Percentiles rank a stretch among this genome's conserved stretches.
phyloP scores from a whole-genome alignment of 495 filamentous ascomycete species.

The Emericellopsis terricola region DNA sequence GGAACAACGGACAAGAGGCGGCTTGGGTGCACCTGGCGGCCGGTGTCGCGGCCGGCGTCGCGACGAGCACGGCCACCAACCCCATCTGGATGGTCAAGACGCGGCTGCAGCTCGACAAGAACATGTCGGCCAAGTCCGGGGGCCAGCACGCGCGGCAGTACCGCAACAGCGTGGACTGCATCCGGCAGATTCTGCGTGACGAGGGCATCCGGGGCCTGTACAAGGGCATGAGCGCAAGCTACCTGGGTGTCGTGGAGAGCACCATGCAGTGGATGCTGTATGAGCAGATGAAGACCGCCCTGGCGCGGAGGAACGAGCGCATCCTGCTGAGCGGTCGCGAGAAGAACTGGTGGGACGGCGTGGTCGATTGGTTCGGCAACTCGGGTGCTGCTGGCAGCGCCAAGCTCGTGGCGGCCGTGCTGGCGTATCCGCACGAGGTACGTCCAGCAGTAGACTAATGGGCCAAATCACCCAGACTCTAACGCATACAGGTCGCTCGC shows the following conservation, averaged over 20 bases:
- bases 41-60: slow-evolving; percentile 55
- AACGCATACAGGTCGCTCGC: slow-evolving; percentile 40
- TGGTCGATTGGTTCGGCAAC: slow-evolving; percentile 49
- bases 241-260: slow-evolving; percentile 70
- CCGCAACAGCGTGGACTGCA: slow-evolving; percentile 67
- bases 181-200: slow-evolving; percentile 51
- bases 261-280: slow-evolving; percentile 80
- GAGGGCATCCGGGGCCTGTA: slow-evolving; percentile 69
- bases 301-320: slow-evolving; percentile 38
- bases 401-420: slow-evolving; percentile 60
- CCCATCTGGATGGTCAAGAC: slow-evolving; percentile 92
- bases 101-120: slow-evolving; percentile 69
- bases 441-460: too few relatives aligned
- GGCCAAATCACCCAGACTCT: too few relatives aligned
- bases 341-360: slow-evolving; percentile 43
- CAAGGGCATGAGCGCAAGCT: slow-evolving; percentile 72
- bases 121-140: slow-evolving; percentile 31
- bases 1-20: slow-evolving; percentile 46
- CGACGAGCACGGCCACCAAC: slow-evolving; percentile 73
- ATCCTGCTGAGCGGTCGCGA: slow-evolving; percentile 32
- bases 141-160: slow-evolving; percentile 40
- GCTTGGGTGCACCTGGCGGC: slow-evolving; percentile 56
- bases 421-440: slow-evolving; percentile 84
- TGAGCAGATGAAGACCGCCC: slow-evolving; percentile 57
- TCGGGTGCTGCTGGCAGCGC: slow-evolving; percentile 61